Evolutionary conservation across 768 basidiomycete species (phyloP), one percentile per base, ranked within the genome.

Genomic region (Pleurotus cornucopiae): DNA sequence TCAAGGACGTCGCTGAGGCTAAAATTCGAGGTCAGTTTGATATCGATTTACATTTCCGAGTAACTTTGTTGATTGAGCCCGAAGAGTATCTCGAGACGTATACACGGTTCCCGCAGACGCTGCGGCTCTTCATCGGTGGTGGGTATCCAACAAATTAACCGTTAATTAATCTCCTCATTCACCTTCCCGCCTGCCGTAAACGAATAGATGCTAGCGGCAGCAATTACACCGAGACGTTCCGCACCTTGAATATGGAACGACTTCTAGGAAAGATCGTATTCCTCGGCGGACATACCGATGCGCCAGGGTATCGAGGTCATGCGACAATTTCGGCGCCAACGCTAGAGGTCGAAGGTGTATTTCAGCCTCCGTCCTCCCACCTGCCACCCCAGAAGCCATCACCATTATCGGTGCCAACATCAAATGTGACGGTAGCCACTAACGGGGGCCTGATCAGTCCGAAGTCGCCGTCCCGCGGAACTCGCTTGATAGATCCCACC

Each of bases 81-180:
- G 16, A 57, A 89, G 89, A 89, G 67, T 84, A 86, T 67, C 70
- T 91, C 46, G 79, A 86, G 66, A 86, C 85, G 12, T 89, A 81
- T 67, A 76, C 79, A 48, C 79, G 82, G 58, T 84, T 90, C 64
- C 85, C 89, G 7, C 88, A 91, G 65, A 90, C 88, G 6, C 71
- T 87, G 41, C 81, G 83, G 49, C 72, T 91, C 26, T 90, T 89
- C 70, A 79, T 91, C 66, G 85, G 81, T 54, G 86, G 88, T 85
- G 62, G 66, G 76, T 40, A 9, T 44, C 43, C 34, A 14, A 12
- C 47, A 16, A 21, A 16, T 11, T n/a, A 7, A 6, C 30, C 30
- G 12, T 45, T 21, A 16, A 46, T 16, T 40, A 5, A 2, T 54
- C 54, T 47, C 57, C 47, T 38, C 25, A 43, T 45, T 47, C 12